These are phyloP conservation scores for Pyrus betulifolia DNA, from an alignment of 306 rosid species.

Conservation along the genomic window DNA sequence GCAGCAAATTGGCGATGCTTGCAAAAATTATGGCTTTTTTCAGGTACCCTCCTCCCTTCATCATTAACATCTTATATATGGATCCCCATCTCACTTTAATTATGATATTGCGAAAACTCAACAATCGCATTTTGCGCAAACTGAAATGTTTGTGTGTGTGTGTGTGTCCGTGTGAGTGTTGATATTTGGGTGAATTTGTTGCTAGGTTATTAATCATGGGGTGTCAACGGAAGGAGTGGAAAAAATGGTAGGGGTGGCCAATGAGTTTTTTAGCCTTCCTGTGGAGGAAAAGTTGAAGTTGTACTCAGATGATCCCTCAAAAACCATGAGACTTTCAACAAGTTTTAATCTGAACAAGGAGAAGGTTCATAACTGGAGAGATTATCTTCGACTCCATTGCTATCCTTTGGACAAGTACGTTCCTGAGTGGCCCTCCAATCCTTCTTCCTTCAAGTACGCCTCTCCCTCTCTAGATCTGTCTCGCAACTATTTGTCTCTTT, in stretches of 20 bases:
- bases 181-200: neutral
- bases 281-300: slow-evolving; percentile 82
- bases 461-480: neutral
- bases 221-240: slow-evolving; percentile 43
- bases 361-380: slow-evolving; percentile 84
- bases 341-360: slow-evolving; percentile 79
- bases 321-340: slow-evolving; percentile 67
- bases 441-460: slow-evolving; percentile 65
- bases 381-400: slow-evolving; percentile 86
- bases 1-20: slow-evolving; percentile 47
- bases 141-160: too few species aligned
- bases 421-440: slow-evolving; percentile 80
- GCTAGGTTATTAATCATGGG: slow-evolving; percentile 75
- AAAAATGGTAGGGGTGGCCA: slow-evolving; percentile 42
- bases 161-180: neutral
- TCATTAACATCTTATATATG: neutral
- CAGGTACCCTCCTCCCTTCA: slow-evolving; percentile 40
- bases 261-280: slow-evolving; percentile 53
- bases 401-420: slow-evolving; percentile 58
- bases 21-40: slow-evolving; percentile 67
- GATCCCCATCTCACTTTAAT: neutral
- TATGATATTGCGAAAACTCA: neutral
- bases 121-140: neutral
- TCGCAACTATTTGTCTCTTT: neutral
- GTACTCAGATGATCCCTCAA: slow-evolving; percentile 80